Base-by-base conservation (phyloP, 495 filamentous ascomycete species). In the Platismatia glauca region DNA sequence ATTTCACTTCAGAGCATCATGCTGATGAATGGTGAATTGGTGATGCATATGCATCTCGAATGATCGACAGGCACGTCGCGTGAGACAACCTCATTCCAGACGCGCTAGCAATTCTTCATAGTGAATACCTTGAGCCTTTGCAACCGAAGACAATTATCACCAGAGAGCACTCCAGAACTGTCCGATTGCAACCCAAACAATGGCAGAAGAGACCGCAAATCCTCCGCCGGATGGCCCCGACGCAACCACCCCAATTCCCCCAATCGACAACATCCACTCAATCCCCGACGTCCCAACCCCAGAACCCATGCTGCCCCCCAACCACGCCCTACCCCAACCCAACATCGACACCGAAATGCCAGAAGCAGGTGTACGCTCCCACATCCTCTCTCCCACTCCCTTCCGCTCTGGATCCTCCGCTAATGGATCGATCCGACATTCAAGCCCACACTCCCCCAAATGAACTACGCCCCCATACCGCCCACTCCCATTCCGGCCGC, bases 401-500 rank as follows among this genome's bases (percentile, higher is more conserved):
- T n/a, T 2, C 13, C 3, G 8, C 18, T 31, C 5, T 27, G 0
- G 16, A 20, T 9, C 27, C 5, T 9, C 18, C 27, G 13, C 13
- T 31, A 31, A 52, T 9, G 13, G 1, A 22, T 34, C 53, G 38
- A 13, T 39, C 18, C 31, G 12, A 24, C 9, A 57, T 61, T 62
- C 50, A 64, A 77, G 65, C 59, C 61, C 60, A 58, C 56, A 57
- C 70, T 50, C 46, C 65, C 58, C 43, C 58, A 58, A 52, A 24
- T 31, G 55, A 39, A 46, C 52, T 34, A 57, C 61, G 66, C 50
- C 61, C 72, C 56, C 57, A 61, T 65, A 62, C 44, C 68, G 60
- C 31, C 72, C 71, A 70, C 71, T 67, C 73, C 76, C 58, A 62
- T 66, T 71, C 37, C 76, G 78, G 20, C 27, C 4, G 52, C 70